Evolutionary conservation across 805 yeast genomes (phyloP), one percentile per base, ranked within the genome.

Genomic region (Suhomyces xylopsoci): DNA sequence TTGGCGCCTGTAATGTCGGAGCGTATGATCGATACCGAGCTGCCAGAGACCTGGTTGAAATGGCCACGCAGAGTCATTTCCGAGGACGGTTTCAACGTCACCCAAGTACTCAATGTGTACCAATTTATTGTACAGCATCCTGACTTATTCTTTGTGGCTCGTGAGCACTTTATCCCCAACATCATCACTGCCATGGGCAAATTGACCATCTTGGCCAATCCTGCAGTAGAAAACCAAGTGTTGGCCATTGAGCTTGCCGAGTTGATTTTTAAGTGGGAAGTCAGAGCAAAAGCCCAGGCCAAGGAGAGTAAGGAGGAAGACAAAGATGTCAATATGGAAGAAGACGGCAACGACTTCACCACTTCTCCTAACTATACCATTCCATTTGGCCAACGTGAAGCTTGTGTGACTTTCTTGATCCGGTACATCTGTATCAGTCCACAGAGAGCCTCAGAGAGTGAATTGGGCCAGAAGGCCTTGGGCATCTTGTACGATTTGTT

Each of bases 171-270:
- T 62, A 83, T 91, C 54, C 87, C 96, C 2, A 89, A 88, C 58
- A 88, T 93, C 51, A 88, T 94, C 49, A 83, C 92, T 3, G 96
- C 96, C 1, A 88, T 94, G 91, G 96, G 96, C 14, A 90, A 91
- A 62, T 74, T 94, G 49, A 88, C 96, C 0, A 83, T 90, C 47
- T 73, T 85, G 61, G 84, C 91, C 4, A 88, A 86, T 59, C 84
- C 94, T 3, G 85, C 90, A 0, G 64, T 83, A 20, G 97, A 93
- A 56, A 89, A 87, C 59, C 97, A 91, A 64, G 77, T 82, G 0
- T 71, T 93, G 55, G 97, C 97, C 0, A 88, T 93, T 54, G 98
- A 93, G 58, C 70, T 94, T 52, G 96, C 97, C 0, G 96, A 90
- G 52, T 69, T 93, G 54, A 83, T 94, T 51, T 73, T 91, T 54